Evolutionary conservation across 2,329 filamentous ascomycete genomes (phyloP).

Genomic region (Penicillium sp.): DNA sequence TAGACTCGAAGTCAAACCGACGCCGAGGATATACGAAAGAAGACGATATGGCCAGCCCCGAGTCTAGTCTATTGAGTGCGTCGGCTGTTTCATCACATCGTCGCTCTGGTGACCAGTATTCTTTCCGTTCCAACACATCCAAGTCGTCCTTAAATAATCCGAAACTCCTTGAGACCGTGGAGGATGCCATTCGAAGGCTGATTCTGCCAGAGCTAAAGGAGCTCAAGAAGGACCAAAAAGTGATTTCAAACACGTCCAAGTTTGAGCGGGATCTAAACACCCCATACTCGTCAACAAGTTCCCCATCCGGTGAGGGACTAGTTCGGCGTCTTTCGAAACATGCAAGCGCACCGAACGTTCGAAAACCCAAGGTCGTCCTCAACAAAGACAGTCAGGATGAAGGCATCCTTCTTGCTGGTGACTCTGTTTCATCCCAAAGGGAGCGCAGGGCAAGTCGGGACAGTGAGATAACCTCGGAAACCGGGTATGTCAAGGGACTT

Average conservation of each 20-base stretch:
- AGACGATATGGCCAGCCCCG: conserved; percentile 61
- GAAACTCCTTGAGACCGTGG: conserved; percentile 85
- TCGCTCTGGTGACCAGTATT: conserved; percentile 61
- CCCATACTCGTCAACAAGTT: conserved; percentile 63
- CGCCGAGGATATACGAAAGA: conserved; percentile 56
- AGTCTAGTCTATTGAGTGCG: conserved; percentile 65
- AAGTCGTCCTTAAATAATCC: conserved; percentile 89
- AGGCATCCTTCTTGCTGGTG: conserved; percentile 62
- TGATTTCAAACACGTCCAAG: conserved; percentile 70
- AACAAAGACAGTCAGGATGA: conserved; percentile 64
- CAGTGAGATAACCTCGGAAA: conserved; percentile 53
- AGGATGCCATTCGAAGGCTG: conserved; percentile 87
- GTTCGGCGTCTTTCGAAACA: conserved; percentile 63
- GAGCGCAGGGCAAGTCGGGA: conserved; percentile 59
- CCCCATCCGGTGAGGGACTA: conserved; percentile 59
- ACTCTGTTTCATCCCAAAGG: conserved; percentile 54
- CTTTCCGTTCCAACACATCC: conserved; percentile 63
- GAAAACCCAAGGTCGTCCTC: conserved; percentile 65
- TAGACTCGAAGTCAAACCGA: conserved; percentile 52
- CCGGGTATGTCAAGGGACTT: conserved; percentile 49
- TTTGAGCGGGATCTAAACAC: conserved; percentile 69
- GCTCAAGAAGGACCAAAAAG: conserved; percentile 86
- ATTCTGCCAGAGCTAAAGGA: conserved; percentile 92
- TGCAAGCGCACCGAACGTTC: conserved; percentile 64
- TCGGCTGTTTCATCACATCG: conserved; percentile 61